These are phyloP conservation scores for Aspergillus heteromorphus DNA, from an alignment of 495 filamentous ascomycete genomes.

Conservation along the genomic window DNA sequence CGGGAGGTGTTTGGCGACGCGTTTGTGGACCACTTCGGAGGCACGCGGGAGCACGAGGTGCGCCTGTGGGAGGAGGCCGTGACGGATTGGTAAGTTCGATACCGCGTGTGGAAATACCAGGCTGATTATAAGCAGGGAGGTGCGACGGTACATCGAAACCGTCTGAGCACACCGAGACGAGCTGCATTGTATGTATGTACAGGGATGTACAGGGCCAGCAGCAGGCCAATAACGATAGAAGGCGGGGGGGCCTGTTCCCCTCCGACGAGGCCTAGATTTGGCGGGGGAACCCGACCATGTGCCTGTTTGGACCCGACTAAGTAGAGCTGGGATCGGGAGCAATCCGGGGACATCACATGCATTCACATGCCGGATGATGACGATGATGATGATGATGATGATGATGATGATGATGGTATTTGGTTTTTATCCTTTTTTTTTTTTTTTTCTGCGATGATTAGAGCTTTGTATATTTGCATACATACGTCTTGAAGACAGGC, in stretches of 20 bases:
- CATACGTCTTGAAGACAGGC: no score
- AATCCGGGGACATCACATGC: constrained; percentile 7
- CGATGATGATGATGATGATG: background rate
- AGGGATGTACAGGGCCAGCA: background rate
- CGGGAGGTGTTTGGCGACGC: constrained; percentile 88
- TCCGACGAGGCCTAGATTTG: background rate
- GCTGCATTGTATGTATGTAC: no score
- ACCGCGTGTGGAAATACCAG: background rate
- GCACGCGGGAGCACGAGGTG: constrained; percentile 88
- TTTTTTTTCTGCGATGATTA: background rate
- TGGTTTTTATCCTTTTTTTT: no score
- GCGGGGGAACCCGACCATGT: background rate
- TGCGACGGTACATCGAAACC: constrained; percentile 48
- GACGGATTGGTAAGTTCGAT: constrained; percentile 74
- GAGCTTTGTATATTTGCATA: background rate
- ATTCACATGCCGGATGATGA: background rate
- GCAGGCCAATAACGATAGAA: background rate
- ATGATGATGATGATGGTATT: background rate
- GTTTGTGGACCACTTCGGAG: constrained; percentile 93
- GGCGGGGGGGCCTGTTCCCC: background rate
- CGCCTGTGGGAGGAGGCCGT: constrained; percentile 91
- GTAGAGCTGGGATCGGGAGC: background rate
- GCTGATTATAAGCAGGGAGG: constrained; percentile 37
- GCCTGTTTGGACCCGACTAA: constrained; percentile 10
- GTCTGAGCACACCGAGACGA: constrained; percentile 16